phyloP scores from a whole-genome alignment of 345 rosid genomes.

The Melaleuca quinquenervia region DNA sequence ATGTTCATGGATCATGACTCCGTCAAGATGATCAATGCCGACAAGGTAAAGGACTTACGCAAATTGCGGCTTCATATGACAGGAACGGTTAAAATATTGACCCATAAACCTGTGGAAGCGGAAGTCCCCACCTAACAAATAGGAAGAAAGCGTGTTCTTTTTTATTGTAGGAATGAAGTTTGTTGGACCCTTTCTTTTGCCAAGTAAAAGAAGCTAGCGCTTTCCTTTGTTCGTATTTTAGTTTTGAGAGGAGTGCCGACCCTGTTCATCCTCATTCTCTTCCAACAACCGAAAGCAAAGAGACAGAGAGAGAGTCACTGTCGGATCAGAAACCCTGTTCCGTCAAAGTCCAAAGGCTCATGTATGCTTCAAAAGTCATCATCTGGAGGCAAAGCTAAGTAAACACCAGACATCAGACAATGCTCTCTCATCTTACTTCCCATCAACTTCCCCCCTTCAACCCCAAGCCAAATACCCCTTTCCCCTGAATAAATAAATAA shows the following conservation, averaged over 20 bases:
- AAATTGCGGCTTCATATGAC: neutral
- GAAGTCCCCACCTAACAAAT: neutral
- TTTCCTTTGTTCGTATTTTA: neutral
- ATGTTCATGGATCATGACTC: neutral
- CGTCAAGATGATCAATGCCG: neutral
- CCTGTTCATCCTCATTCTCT: neutral
- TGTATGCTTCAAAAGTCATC: neutral
- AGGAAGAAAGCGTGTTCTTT: neutral
- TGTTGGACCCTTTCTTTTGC: neutral
- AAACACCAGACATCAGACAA: slow-evolving; percentile 1
- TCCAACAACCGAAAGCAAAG: neutral
- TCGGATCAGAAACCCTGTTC: neutral
- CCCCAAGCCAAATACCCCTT: slow-evolving; percentile 30
- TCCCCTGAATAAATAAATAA: neutral
- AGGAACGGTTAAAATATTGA: neutral
- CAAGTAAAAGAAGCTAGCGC: neutral
- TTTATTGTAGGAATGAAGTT: neutral
- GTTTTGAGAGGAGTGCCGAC: neutral
- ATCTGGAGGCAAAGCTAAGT: slow-evolving; percentile 4
- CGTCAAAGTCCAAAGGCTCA: neutral
- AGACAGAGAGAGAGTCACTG: neutral
- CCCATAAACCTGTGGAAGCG: neutral
- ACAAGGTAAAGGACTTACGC: neutral
- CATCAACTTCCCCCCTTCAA: slow-evolving; percentile 28
- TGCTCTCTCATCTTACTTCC: slow-evolving; percentile 13